Evolutionary conservation across 169 alveolate species (phyloP), one percentile per base, ranked within the genome.

Genomic region (Plasmodium coatneyi): DNA sequence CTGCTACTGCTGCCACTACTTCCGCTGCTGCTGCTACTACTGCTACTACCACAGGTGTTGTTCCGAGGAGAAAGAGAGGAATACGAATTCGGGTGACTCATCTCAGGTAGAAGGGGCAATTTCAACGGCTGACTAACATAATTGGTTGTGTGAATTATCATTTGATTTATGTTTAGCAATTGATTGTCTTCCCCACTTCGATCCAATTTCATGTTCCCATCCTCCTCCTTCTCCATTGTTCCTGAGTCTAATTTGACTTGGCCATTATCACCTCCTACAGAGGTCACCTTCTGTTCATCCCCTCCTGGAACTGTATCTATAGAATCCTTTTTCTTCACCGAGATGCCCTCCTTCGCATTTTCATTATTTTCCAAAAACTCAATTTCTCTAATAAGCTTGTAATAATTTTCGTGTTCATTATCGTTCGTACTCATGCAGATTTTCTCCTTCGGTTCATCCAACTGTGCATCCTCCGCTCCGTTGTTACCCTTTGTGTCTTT

Each of bases 311-410:
- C 22, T 41, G 34, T 16, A 54, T 25, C 71, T 22, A 19, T n/a
- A 2, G 12, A 22, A 34, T 87, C 81, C 28, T 76, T 87, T 46
- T 56, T 79, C 32, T 60, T 79, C 28, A 22, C 28, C 56, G 71
- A 39, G 19, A 9, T 19, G 25, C 34, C 14, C 30, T 56, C 89
- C 4, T 87, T 79, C 34, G 22, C 71, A 30, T 56, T 87, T 79
- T 87, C 93, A 41, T 79, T 87, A n/a, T 60, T 87, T 66, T 87
- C 93, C 22, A 87, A 66, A 79, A n/a, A 54, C 71, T 87, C 89
- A 5, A 87, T 87, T 87, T 87, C 93, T 79, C 71, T 87, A 78
- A 87, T 87, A 10, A 87, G 72, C 39, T 80, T 79, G 60, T 87
- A 87, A 49, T 87, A 87, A 78, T 79, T 87, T 87, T 79, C 90